phyloP scores from a whole-genome alignment of 192 early-diverging fungal genomes.

The Linnemannia zychae region DNA sequence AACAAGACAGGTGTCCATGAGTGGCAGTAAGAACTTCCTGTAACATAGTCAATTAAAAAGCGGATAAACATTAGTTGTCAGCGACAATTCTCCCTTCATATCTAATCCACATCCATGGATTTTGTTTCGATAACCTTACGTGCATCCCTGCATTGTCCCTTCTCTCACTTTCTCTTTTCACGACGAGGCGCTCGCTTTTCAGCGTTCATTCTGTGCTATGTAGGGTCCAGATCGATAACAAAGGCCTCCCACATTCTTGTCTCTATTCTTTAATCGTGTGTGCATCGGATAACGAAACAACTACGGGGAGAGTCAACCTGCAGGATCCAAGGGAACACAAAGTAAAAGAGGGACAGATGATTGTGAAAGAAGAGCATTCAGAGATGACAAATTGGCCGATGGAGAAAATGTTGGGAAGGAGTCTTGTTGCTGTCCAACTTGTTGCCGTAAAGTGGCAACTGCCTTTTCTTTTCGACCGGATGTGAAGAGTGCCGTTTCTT shows the following conservation, averaged over 20 bases:
- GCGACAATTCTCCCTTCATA: background rate
- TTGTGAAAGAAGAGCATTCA: background rate
- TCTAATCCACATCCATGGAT: constrained; percentile 5
- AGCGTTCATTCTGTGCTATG: too few relatives aligned
- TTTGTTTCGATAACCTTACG: background rate
- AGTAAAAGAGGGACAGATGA: background rate
- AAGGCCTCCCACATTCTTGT: background rate
- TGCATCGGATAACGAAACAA: constrained; percentile 1
- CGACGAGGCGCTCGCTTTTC: background rate
- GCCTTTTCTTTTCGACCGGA: background rate
- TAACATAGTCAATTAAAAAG: background rate
- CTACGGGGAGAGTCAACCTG: background rate
- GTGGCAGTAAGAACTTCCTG: background rate
- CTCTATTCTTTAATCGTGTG: background rate
- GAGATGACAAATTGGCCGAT: background rate
- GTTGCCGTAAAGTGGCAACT: background rate
- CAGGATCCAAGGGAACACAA: background rate
- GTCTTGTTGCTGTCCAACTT: background rate
- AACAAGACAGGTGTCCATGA: background rate
- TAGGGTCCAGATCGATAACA: background rate
- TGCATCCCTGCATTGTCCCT: background rate
- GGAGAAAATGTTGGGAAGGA: background rate
- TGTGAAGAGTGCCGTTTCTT: too few relatives aligned
- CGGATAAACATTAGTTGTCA: background rate
- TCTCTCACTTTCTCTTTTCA: background rate